Conservation (phyloP, 2,329 filamentous ascomycete species). For the Fusarium sarcochroum region DNA sequence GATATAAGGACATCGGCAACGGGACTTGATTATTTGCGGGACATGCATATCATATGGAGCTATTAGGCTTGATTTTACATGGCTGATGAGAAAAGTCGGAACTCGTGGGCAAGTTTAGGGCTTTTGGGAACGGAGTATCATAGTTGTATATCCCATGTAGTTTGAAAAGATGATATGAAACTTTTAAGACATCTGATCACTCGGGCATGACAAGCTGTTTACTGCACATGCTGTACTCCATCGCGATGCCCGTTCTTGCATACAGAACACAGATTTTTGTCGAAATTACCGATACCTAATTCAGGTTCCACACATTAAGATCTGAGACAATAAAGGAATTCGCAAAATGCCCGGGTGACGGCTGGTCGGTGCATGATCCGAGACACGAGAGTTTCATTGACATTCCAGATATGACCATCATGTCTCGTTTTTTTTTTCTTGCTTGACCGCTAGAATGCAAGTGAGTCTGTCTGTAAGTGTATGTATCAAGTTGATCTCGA, state of each 20-base stretch:
- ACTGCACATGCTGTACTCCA: not conserved
- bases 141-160: constrained; percentile 17
- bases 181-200: not conserved
- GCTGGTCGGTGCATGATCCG: constrained; percentile 5
- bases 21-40: constrained; percentile 1
- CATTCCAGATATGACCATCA: constrained; percentile 21
- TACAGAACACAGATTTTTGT: not conserved
- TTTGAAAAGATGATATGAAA: constrained; percentile 10
- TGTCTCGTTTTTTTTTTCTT: not conserved
- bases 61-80: constrained; percentile 7
- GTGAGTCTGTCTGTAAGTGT: not conserved
- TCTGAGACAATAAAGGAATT: constrained; percentile 16
- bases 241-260: not conserved
- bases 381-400: constrained; percentile 35
- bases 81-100: not conserved
- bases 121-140: not conserved
- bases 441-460: constrained; percentile 14
- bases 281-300: not conserved
- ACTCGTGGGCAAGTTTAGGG: constrained; percentile 6
- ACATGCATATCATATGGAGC: constrained; percentile 17
- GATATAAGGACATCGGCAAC: constrained; percentile 26
- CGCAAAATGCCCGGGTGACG: not conserved
- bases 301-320: not conserved
- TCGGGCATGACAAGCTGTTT: not conserved
- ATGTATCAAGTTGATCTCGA: not conserved